phyloP scores from a whole-genome alignment of 768 basidiomycete genomes.

The Leccinellum rugosiceps region DNA sequence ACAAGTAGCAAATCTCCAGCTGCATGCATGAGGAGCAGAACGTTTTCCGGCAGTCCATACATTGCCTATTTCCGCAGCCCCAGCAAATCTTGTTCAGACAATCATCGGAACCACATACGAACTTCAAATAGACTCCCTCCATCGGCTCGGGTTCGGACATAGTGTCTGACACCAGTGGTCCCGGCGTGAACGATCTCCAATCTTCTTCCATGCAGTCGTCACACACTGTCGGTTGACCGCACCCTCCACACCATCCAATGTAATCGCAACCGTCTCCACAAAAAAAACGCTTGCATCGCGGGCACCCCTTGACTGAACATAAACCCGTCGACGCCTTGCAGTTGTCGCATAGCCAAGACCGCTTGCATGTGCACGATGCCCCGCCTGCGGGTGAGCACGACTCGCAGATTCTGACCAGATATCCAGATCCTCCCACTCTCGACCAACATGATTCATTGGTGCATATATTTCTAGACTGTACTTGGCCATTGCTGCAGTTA shows the following conservation, averaged over 20 bases:
- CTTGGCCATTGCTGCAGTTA: background rate
- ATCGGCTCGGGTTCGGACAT: no score
- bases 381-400: conserved; percentile 18
- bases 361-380: conserved; percentile 19
- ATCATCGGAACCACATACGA: no score
- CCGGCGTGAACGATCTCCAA: no score
- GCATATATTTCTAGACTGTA: conserved; percentile 7
- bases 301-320: conserved; percentile 13
- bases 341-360: conserved; percentile 23
- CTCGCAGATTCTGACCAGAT: conserved; percentile 8
- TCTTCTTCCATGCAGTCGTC: no score
- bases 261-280: conserved; percentile 22
- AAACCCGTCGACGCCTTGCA: conserved; percentile 7
- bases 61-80: no score
- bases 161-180: no score
- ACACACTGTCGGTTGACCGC: no score
- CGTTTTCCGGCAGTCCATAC: no score
- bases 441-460: conserved; percentile 17
- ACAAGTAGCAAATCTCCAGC: no score
- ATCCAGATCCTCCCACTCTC: background rate
- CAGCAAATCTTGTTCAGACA: no score
- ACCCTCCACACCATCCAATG: conserved; percentile 13
- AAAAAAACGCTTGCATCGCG: conserved; percentile 16
- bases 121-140: no score
- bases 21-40: no score